These are phyloP conservation scores for Globisporangium okanoganense DNA, from an alignment of 352 stramenopile genomes.

Conservation along the genomic window DNA sequence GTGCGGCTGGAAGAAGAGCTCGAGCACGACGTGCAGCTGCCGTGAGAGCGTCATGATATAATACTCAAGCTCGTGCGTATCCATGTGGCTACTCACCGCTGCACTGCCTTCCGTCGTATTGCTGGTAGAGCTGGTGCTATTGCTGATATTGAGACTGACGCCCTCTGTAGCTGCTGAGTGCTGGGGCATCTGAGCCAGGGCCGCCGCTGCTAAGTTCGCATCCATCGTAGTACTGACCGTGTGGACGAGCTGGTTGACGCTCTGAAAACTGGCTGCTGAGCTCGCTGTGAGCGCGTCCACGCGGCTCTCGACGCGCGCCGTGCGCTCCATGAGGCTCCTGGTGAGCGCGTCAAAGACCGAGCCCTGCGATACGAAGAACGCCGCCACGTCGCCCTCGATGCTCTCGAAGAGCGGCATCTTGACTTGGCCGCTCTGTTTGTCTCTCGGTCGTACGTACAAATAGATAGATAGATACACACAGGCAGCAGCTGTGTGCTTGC, in stretches of 20 bases:
- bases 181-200: background rate
- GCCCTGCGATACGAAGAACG: conserved; percentile 70
- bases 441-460: background rate
- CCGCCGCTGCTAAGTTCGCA: conserved; percentile 14
- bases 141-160: background rate
- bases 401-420: conserved; percentile 64
- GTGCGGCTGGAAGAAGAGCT: conserved; percentile 53
- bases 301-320: conserved; percentile 36
- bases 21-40: conserved; percentile 59
- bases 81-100: conserved; percentile 1
- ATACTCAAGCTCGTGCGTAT: conserved; percentile 52
- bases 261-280: conserved; percentile 27
- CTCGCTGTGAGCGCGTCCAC: conserved; percentile 33
- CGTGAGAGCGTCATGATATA: conserved; percentile 49
- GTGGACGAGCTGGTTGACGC: conserved; percentile 28
- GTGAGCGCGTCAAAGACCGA: conserved; percentile 61
- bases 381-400: conserved; percentile 53
- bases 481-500: background rate
- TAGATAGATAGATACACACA: no score
- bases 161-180: background rate
- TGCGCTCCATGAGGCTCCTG: conserved; percentile 50
- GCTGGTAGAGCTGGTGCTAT: background rate
- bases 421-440: background rate
- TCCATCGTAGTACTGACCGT: conserved; percentile 11
- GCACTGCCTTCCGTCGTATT: background rate